Conservation (phyloP, 2,329 filamentous ascomycete genomes). For the Penicillium sp. region DNA sequence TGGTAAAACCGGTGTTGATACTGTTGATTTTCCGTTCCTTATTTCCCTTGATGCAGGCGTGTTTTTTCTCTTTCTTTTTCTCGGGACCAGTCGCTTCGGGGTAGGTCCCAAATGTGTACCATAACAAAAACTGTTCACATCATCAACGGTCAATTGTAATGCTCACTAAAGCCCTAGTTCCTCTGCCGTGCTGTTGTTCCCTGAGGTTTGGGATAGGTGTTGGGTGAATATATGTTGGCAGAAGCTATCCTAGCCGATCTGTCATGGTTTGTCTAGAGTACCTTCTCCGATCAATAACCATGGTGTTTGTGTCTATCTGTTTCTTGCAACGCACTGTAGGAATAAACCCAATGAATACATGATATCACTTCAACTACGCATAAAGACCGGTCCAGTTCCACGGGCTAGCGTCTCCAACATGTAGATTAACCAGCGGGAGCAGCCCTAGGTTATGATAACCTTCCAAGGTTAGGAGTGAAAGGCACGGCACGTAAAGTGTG, state of each 20-base stretch:
- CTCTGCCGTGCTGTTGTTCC: background rate
- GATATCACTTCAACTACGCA: background rate
- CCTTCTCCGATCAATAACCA: background rate
- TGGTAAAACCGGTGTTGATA: conserved; percentile 11
- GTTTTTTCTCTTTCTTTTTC: background rate
- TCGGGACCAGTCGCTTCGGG: conserved; percentile 4
- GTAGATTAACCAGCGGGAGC: too few relatives aligned
- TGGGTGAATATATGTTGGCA: background rate
- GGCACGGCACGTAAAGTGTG: too few relatives aligned
- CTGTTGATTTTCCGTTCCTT: background rate
- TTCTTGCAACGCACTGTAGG: background rate
- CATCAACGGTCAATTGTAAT: background rate
- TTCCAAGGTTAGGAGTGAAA: too few relatives aligned
- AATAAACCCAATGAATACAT: background rate
- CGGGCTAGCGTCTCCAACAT: too few relatives aligned
- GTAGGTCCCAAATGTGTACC: conserved; percentile 8
- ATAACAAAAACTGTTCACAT: conserved; percentile 8
- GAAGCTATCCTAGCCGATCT: background rate
- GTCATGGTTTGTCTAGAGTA: background rate
- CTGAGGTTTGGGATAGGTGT: background rate
- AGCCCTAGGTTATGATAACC: too few relatives aligned
- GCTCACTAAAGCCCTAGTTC: background rate
- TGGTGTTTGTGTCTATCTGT: background rate
- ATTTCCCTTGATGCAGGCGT: conserved; percentile 10
- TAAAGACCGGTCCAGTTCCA: background rate